These are phyloP conservation scores for Termitomyces sp. DNA, from an alignment of 768 basidiomycete species.

Conservation along the genomic window DNA sequence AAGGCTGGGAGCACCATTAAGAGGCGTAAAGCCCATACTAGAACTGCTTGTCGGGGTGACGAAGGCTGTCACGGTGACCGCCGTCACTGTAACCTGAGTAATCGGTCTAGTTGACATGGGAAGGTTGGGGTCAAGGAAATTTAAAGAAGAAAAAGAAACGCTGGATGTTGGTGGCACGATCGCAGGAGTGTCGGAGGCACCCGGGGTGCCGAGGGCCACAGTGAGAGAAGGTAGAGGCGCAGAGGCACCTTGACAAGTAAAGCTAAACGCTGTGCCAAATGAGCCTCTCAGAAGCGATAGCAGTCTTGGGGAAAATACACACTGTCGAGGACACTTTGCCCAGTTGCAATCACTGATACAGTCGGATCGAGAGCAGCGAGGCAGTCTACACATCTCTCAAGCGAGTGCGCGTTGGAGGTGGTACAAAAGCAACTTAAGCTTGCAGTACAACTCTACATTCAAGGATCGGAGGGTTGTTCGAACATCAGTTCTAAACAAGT, in stretches of 20 bases:
- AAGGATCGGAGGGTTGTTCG: not conserved
- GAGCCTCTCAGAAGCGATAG: not conserved
- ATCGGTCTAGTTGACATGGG: not conserved
- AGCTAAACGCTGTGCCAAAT: not conserved
- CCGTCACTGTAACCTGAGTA: not conserved
- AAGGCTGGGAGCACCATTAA: not conserved
- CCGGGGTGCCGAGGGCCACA: not conserved
- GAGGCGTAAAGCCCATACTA: not conserved
- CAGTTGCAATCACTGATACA: slow-evolving; percentile 6
- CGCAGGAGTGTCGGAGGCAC: not conserved
- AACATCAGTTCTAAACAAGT: not conserved
- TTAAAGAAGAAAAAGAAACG: not conserved
- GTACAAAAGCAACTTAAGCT: slow-evolving; percentile 23
- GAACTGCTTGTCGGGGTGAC: not conserved
- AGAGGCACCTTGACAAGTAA: not conserved
- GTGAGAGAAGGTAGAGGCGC: not conserved
- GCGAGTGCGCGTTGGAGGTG: slow-evolving; percentile 14
- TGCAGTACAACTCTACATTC: slow-evolving; percentile 22
- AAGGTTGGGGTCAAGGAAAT: not conserved
- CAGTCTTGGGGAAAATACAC: slow-evolving; percentile 3
- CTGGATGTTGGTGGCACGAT: not conserved
- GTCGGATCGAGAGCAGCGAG: slow-evolving; percentile 16
- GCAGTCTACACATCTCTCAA: slow-evolving; percentile 31
- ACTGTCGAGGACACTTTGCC: slow-evolving; percentile 23
- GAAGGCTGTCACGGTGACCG: not conserved